Evolutionary conservation across 2,329 filamentous ascomycete species (phyloP), one percentile per base, ranked within the genome.

Genomic region (Aspergillus bombycis): DNA sequence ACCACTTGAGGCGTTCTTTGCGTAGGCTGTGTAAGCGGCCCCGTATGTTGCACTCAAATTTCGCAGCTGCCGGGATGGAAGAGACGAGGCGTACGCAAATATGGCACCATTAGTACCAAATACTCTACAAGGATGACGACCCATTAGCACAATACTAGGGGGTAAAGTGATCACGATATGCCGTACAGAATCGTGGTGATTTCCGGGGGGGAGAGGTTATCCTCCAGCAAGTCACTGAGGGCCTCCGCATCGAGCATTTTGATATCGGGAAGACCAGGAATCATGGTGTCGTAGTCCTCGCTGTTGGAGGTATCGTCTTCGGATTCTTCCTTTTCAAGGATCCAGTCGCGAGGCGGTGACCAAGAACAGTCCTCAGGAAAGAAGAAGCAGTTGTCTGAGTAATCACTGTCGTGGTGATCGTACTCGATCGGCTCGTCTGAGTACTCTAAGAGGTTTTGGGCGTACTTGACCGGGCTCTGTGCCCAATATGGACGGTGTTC

Each of bases 71-170:
- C 79, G 77, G 23, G 77, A 72, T 30, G 78, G 67, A 38, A 80
- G 73, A 46, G 76, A 67, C 5, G 78, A 80, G 58, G 75, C 77
- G 64, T 80, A 75, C 43, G 79, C 79, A 62, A 80, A 80, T n/a
- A 80, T 75, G 52, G 79, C 78, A 30, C 79, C 79, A 61, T 80
- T 80, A 23, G 78, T 79, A 53, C 77, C 75, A 67, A 80, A 80
- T 11, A 80, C 78, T 58, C 79, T 80, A 58, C 21, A 58, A 28
- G 32, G 36, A 19, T 26, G 32, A 61, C 26, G n/a, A 26, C 10
- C 54, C 30, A 41, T 67, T 53, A 69, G 64, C 28, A 56, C 30
- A 34, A 41, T 28, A 8, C 52, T 23, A 12, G 30, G 10, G 3
- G 32, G 38, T 43, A 26, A 16, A 16, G 36, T 43, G 30, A 57